Conservation (phyloP, 441 rosid genomes). For the Erysimum cheiri region DNA sequence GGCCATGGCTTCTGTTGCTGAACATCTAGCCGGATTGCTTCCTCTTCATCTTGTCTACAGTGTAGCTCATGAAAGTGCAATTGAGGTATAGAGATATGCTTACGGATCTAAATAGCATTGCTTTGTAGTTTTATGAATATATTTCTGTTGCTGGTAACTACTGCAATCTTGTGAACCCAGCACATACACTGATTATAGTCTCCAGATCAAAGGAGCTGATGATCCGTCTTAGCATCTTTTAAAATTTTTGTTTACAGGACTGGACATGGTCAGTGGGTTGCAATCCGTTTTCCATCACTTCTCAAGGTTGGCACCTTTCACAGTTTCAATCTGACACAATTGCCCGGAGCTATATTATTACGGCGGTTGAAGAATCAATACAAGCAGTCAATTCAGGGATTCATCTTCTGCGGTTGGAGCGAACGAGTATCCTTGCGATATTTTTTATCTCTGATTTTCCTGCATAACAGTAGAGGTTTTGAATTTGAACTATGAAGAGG, state of each 20-base stretch:
- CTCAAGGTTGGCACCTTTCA: constrained; percentile 92
- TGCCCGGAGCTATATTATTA: constrained; percentile 90
- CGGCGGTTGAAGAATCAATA: constrained; percentile 92
- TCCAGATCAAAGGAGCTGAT: constrained; percentile 12
- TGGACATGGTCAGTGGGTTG: constrained; percentile 99
- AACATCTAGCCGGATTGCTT: constrained; percentile 96
- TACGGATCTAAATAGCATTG: constrained; percentile 11
- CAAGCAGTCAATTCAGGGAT: constrained; percentile 83
- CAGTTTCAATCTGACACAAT: constrained; percentile 90
- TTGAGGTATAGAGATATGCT: constrained; percentile 68
- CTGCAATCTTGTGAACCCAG: constrained; percentile 12
- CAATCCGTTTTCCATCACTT: constrained; percentile 84
- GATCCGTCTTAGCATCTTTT: constrained; percentile 7
- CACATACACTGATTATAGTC: not conserved
- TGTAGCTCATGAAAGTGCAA: constrained; percentile 95
- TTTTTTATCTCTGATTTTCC: not conserved
- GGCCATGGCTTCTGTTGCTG: constrained; percentile 91
- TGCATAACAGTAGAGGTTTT: constrained; percentile 12
- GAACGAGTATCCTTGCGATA: constrained; percentile 82
- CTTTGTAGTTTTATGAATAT: constrained; percentile 12
- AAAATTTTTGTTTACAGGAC: constrained; percentile 58
- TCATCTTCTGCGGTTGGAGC: constrained; percentile 82
- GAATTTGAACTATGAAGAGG: not conserved
- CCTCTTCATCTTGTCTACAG: constrained; percentile 98
- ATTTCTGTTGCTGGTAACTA: constrained; percentile 21